A percentile compares a stretch with the other conserved stretches of the same genome.
Evolutionary conservation across 2,329 filamentous ascomycete genomes (phyloP).

Genomic region (Trichothecium roseum): DNA sequence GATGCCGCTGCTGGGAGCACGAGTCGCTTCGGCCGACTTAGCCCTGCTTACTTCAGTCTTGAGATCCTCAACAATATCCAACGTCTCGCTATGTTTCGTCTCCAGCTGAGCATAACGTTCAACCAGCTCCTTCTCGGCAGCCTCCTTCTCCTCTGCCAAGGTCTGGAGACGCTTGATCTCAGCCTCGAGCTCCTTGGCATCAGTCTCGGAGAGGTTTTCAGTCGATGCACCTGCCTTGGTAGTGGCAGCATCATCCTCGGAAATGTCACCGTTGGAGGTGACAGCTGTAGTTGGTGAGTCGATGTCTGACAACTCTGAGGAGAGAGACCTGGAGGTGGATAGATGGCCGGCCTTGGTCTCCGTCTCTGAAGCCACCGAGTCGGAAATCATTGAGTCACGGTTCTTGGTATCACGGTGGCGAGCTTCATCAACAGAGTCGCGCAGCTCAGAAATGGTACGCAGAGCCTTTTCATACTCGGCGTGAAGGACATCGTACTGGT

Average conservation of each 20-base stretch:
- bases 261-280: constrained; percentile 46
- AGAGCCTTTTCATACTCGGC: constrained; percentile 87
- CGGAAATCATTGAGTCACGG: constrained; percentile 48
- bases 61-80: constrained; percentile 82
- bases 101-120: constrained; percentile 78
- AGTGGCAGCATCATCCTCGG: constrained; percentile 30
- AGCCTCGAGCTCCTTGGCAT: constrained; percentile 29
- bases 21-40: constrained; percentile 50
- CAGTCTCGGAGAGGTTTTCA: constrained; percentile 21
- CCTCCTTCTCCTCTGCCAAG: constrained; percentile 67
- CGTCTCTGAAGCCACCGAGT: constrained; percentile 76
- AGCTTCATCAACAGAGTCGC: constrained; percentile 74
- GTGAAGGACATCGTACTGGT: constrained; percentile 71
- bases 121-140: constrained; percentile 60
- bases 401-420: constrained; percentile 37
- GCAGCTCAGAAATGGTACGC: constrained; percentile 69
- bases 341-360: constrained; percentile 60
- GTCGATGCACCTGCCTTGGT: constrained; percentile 29
- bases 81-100: constrained; percentile 66
- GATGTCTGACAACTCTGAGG: constrained; percentile 83
- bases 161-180: constrained; percentile 64
- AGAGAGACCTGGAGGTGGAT: constrained; percentile 75
- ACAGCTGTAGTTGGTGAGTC: constrained; percentile 59
- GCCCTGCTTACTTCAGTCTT: constrained; percentile 77
- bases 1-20: constrained; percentile 54